Evolutionary conservation across 2,329 filamentous ascomycete genomes (phyloP).

Genomic region (Ilyonectria mors-panacis): DNA sequence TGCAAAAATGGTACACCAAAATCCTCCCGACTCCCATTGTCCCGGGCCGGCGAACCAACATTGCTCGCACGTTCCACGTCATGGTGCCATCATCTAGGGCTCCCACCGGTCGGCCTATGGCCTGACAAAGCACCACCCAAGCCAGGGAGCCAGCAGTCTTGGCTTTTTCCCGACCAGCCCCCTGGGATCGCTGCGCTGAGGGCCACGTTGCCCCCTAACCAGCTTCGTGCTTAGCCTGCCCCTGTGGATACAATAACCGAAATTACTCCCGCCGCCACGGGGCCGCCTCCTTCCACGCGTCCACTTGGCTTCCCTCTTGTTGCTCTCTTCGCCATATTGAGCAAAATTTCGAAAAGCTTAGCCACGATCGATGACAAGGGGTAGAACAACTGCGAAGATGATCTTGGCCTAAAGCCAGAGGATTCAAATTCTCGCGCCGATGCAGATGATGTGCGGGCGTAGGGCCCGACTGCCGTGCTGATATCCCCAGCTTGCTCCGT

Average conservation of each 20-base stretch:
- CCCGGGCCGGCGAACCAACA: slow-evolving; percentile 4
- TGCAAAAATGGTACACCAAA: neutral
- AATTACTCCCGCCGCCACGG: slow-evolving; percentile 54
- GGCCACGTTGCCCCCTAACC: slow-evolving; percentile 48
- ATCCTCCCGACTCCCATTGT: neutral
- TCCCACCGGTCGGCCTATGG: slow-evolving; percentile 17
- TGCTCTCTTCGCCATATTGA: slow-evolving; percentile 22
- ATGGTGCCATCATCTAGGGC: slow-evolving; percentile 18
- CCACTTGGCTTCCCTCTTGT: slow-evolving; percentile 29
- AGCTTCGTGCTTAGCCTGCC: slow-evolving; percentile 39
- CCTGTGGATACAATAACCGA: slow-evolving; percentile 52
- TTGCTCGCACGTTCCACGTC: slow-evolving; percentile 9
- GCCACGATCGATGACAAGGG: slow-evolving; percentile 28
- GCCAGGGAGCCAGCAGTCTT: slow-evolving; percentile 26
- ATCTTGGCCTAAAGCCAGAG: slow-evolving; percentile 30
- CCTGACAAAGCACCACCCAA: slow-evolving; percentile 24
- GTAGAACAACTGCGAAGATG: neutral
- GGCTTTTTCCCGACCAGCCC: slow-evolving; percentile 36
- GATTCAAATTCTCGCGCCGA: slow-evolving; percentile 7
- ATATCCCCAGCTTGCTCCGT: slow-evolving; percentile 9
- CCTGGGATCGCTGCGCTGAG: slow-evolving; percentile 29
- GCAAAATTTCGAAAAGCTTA: slow-evolving; percentile 32
- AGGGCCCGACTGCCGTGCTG: slow-evolving; percentile 18
- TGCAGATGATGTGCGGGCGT: slow-evolving; percentile 13
- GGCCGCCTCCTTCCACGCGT: slow-evolving; percentile 35